These are phyloP conservation scores for Wallacemonas sp. DNA, from an alignment of 208 protist genomes.

Conservation along the genomic window DNA sequence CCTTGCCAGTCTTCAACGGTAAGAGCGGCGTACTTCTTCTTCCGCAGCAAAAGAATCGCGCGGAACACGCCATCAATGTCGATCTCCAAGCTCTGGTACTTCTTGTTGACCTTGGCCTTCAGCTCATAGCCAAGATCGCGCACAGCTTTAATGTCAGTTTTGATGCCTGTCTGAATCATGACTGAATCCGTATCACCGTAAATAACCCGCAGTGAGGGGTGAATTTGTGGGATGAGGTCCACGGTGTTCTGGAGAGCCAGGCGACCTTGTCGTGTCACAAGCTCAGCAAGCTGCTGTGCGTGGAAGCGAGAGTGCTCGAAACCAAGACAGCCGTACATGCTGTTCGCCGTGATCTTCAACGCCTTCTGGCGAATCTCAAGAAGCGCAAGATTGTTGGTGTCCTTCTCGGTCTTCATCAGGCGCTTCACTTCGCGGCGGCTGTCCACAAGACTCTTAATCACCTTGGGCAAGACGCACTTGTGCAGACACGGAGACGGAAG, in stretches of 20 bases:
- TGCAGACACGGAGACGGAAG: slow-evolving; percentile 77
- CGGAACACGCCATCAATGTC: slow-evolving; percentile 99
- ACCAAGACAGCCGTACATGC: slow-evolving; percentile 99
- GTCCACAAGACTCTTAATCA: slow-evolving; percentile 95
- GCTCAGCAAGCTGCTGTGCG: slow-evolving; percentile 96
- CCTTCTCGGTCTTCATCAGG: slow-evolving; percentile 90
- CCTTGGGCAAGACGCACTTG: slow-evolving; percentile 91
- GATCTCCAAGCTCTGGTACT: slow-evolving; percentile 98
- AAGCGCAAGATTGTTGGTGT: slow-evolving; percentile 78
- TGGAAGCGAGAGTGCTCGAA: slow-evolving; percentile 99
- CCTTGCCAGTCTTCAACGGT: slow-evolving; percentile 74
- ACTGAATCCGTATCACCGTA: slow-evolving; percentile 99
- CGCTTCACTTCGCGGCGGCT: slow-evolving; percentile 94
- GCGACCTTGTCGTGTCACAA: slow-evolving; percentile 97
- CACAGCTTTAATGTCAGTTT: slow-evolving; percentile 83
- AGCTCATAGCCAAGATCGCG: slow-evolving; percentile 91
- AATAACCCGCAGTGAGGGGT: slow-evolving; percentile 90
- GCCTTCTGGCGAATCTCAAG: slow-evolving; percentile 97
- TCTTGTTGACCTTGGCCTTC: slow-evolving; percentile 96
- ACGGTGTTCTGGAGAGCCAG: slow-evolving; percentile 95
- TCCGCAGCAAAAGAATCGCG: slow-evolving; percentile 96
- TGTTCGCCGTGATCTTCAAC: slow-evolving; percentile 99
- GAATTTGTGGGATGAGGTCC: slow-evolving; percentile 90
- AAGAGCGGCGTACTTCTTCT: slow-evolving; percentile 95
- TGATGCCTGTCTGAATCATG: slow-evolving; percentile 98